Percentiles rank a stretch among this genome's conserved stretches.
Evolutionary conservation across 2,329 filamentous ascomycete species (phyloP).

Genomic region (Hypoxylon sp.): DNA sequence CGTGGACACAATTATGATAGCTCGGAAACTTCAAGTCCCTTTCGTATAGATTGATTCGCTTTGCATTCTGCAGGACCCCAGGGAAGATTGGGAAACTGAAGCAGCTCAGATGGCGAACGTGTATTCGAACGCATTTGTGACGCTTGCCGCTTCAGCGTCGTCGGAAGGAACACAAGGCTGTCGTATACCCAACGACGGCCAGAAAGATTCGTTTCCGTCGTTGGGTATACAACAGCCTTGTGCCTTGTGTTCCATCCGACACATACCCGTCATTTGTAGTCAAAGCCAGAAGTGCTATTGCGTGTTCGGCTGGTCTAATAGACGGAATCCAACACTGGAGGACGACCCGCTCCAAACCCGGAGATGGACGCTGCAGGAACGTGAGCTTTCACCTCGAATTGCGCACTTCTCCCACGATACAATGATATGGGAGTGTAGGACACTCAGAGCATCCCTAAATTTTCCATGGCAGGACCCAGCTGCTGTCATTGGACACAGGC

Average conservation of each 20-base stretch:
- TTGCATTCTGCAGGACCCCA: conserved; percentile 18
- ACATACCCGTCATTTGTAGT: neutral
- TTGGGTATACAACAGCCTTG: too few relatives aligned
- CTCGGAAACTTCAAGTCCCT: conserved; percentile 2
- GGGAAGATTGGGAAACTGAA: conserved; percentile 24
- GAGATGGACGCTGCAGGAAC: conserved; percentile 22
- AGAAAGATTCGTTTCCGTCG: too few relatives aligned
- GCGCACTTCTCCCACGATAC: conserved; percentile 15
- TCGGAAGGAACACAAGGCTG: conserved; percentile 15
- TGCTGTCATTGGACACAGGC: neutral
- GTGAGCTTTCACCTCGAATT: conserved; percentile 18
- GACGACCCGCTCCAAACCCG: conserved; percentile 7
- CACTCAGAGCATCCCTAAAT: conserved; percentile 5
- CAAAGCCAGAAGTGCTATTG: neutral
- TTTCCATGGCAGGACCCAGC: conserved; percentile 7
- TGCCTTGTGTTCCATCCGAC: too few relatives aligned
- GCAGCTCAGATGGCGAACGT: conserved; percentile 23
- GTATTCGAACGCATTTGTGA: conserved; percentile 17
- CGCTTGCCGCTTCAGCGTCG: conserved; percentile 16
- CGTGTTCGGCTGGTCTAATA: neutral
- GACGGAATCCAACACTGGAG: neutral
- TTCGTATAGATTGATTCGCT: conserved; percentile 25
- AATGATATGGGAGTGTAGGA: conserved; percentile 15
- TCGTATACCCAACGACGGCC: neutral
- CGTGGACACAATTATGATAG: conserved; percentile 16